Evolutionary conservation across 257 asterid species (phyloP).

Genomic region (Ballota nigra): DNA sequence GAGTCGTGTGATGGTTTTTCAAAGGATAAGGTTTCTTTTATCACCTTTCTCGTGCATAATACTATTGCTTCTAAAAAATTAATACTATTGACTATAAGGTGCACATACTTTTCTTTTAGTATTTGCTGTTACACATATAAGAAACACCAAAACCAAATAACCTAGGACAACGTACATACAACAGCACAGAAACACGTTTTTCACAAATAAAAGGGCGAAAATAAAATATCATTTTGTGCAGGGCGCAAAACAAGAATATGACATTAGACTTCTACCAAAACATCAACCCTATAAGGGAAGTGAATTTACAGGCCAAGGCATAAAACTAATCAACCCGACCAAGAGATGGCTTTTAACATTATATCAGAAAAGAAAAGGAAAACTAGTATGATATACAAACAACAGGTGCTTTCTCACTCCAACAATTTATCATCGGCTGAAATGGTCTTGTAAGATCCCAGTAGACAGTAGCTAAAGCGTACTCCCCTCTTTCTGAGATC

Average conservation of each 20-base stretch:
- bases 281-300: not conserved
- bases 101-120: no score
- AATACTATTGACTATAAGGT: no score
- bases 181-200: not conserved
- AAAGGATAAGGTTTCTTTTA: not conserved
- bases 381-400: conserved; percentile 21
- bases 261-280: not conserved
- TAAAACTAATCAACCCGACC: not conserved
- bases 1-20: not conserved
- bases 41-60: no score
- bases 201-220: not conserved
- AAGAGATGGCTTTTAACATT: not conserved
- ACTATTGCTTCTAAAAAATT: no score
- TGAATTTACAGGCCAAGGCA: conserved; percentile 12
- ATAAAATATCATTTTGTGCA: not conserved
- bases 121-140: no score
- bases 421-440: not conserved
- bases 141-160: not conserved
- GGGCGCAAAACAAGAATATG: not conserved
- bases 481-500: not conserved
- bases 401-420: conserved; percentile 18
- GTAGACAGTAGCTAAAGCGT: not conserved
- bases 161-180: not conserved
- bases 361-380: not conserved
- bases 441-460: not conserved